Base-by-base conservation (phyloP, 1,284 basidiomycete species). In the Phlebopus sp. region DNA sequence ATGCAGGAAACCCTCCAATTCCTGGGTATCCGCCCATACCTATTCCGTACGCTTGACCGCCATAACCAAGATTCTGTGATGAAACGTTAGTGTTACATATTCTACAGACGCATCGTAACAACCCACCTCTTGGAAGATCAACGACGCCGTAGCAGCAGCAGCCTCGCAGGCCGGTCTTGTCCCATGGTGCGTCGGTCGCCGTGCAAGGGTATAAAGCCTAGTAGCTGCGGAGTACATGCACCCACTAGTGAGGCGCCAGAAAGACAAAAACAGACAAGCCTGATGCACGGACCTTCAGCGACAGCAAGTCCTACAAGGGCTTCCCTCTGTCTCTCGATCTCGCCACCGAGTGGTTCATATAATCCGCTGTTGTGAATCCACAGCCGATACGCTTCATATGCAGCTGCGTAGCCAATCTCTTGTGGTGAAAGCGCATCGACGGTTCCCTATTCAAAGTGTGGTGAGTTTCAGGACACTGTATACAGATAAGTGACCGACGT, bases 401-500 rank as follows among this genome's bases (percentile, higher is more conserved):
- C 82, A n/a, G 82, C 82, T 3, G 82, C 83, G 55, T 82, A 76
- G 1, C 83, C 83, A 25, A 86, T 71, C 49, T 84, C 79, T 17
- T 63, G 55, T 1, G 81, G 78, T 6, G 69, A 59, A 62, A 82
- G 68, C 68, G 61, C 47, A 62, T 67, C 13, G 76, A 60, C 56
- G 79, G 74, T 29, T 70, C 71, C 76, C 79, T 45, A 23, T 23
- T 6, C 21, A 6, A n/a, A 23, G 21, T 23, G 21, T 18, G 23
- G 30, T 6, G 29, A 19, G 14, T 36, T 21, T 48, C 11, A 27
- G 15, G 19, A 4, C 29, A 23, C 6, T 31, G 31, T 32, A 19
- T 37, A 9, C 18, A n/a, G 4, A 10, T 8, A 8, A 42, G 10
- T 25, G 42, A 10, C 37, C 9, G 19, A 67, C 70, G 52, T 52